phyloP scores from a whole-genome alignment of 345 rosid genomes.

The Atalantia buxifolia region DNA sequence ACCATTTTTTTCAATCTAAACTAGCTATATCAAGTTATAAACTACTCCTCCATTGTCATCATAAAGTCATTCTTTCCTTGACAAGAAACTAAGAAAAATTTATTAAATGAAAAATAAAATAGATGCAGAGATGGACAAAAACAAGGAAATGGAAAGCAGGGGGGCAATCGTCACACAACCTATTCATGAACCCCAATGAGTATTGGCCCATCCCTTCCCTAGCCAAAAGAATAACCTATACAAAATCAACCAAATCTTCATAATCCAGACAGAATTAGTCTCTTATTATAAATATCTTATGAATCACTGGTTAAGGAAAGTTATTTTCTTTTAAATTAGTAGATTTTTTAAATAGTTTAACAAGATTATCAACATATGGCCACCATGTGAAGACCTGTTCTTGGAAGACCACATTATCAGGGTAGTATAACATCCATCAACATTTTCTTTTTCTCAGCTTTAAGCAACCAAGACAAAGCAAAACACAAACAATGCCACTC shows the following conservation, averaged over 20 bases:
- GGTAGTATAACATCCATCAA: background rate
- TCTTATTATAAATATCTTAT: background rate
- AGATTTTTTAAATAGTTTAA: background rate
- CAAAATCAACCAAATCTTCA: background rate
- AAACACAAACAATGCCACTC: background rate
- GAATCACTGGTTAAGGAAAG: background rate
- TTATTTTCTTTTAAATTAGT: background rate
- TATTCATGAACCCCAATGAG: background rate
- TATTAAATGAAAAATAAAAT: background rate
- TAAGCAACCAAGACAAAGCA: background rate
- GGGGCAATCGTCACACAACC: background rate
- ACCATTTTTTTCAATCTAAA: background rate
- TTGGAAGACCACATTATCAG: background rate
- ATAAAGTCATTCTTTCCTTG: background rate
- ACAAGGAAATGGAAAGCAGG: background rate
- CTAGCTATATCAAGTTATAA: background rate
- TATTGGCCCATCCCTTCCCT: background rate
- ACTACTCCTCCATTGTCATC: background rate
- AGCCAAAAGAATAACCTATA: background rate
- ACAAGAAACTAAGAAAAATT: background rate
- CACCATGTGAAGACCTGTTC: background rate
- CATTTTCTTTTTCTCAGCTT: background rate
- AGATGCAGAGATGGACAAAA: background rate
- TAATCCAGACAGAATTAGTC: background rate
- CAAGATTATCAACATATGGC: background rate